A percentile compares a stretch with the other conserved stretches of the same genome.
Evolutionary conservation across 2,329 filamentous ascomycete species (phyloP).

Genomic region (Apiospora sp.): DNA sequence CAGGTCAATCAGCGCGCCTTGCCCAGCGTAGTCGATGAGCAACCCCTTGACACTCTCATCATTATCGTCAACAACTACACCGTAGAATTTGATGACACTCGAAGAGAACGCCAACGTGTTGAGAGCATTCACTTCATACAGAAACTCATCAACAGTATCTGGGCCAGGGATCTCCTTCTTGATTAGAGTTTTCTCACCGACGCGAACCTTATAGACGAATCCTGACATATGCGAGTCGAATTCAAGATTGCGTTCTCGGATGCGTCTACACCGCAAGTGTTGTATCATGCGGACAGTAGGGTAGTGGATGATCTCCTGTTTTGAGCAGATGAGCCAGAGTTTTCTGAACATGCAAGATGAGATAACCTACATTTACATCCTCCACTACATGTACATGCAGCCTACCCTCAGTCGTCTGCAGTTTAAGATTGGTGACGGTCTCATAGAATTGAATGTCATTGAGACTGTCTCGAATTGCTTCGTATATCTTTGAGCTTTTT

Average conservation of each 20-base stretch:
- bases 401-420: constrained; percentile 86
- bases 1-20: constrained; percentile 88
- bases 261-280: constrained; percentile 72
- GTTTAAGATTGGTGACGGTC: constrained; percentile 93
- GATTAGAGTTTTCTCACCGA: constrained; percentile 75
- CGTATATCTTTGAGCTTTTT: constrained; percentile 92
- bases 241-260: constrained; percentile 76
- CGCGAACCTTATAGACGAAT: constrained; percentile 92
- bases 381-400: constrained; percentile 98
- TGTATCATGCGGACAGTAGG: constrained; percentile 76
- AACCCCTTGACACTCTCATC: constrained; percentile 82
- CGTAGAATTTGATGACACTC: constrained; percentile 86
- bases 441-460: constrained; percentile 95
- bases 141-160: constrained; percentile 93
- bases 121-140: constrained; percentile 98
- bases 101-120: constrained; percentile 75
- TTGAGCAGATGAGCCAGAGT: not conserved
- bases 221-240: constrained; percentile 96
- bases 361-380: constrained; percentile 75
- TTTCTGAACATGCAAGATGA: not conserved
- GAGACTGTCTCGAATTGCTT: constrained; percentile 90
- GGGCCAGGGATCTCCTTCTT: constrained; percentile 98
- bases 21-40: constrained; percentile 85
- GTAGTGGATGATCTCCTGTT: constrained; percentile 84
- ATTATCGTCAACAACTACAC: constrained; percentile 83